Base-by-base conservation (phyloP, 2,329 filamentous ascomycete genomes). In the Capronia americana region DNA sequence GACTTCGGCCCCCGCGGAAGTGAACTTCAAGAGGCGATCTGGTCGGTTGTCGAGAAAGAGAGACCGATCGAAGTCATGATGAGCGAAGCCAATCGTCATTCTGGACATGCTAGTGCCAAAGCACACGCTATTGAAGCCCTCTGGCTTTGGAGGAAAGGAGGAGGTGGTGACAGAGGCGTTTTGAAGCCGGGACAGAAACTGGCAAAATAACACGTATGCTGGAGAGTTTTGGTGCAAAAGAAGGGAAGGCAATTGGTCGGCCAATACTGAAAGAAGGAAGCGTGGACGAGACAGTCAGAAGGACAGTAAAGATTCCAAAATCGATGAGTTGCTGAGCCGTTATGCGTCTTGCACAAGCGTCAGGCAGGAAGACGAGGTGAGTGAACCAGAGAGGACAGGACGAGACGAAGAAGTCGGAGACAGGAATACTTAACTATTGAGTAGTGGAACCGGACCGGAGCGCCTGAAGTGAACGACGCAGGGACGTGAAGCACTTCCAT, bases 91-190 rank as follows among this genome's bases (percentile, higher is more conserved):
- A 85, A 83, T 64, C 83, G 83, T 46, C 86, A 87, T 59, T 85
- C 84, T 66, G 88, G 88, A 0, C 93, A 97, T 82, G 82, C 90
- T 66, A 94, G 92, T 64, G 92, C 92, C 57, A 87, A 88, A 73
- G 90, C 90, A 0, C 96, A 93, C 83, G 93, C 94, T 11, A 88
- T 90, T 3, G 94, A 98, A 77, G 93, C 93, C 0, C 80, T 97
- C 17, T 97, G 94, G 93, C 78, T 96, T 68, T 93, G 92, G 92
- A 71, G 82, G 86, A 77, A 79, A 84, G 81, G 80, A 84, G 82
- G 79, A 86, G 87, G 79, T 79, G 83, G 81, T 12, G 78, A 80
- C 68, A 73, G 79, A 57, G 77, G 79, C 1, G 70, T 82, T 4
- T 66, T 77, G 65, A 79, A 79, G 68, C 75, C 77, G 23, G 73